Percentiles rank a stretch among this genome's conserved stretches.
These are phyloP conservation scores for Blumeria graminis DNA, from an alignment of 2,329 filamentous ascomycete species.

Conservation along the genomic window DNA sequence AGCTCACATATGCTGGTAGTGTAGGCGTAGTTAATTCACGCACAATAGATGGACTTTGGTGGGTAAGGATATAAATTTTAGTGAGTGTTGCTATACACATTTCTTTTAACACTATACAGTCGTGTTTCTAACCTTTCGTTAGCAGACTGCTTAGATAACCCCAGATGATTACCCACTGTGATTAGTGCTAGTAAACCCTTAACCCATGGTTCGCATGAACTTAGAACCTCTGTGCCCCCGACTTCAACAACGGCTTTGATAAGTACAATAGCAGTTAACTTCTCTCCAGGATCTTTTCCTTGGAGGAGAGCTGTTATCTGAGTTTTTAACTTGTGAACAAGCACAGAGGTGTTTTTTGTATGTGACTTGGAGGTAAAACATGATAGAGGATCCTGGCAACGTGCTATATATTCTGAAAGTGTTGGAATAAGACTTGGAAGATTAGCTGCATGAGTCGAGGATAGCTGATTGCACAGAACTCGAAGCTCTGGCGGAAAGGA, in stretches of 20 bases:
- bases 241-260: constrained; percentile 63
- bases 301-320: constrained; percentile 55
- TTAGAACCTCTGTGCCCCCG: constrained; percentile 63
- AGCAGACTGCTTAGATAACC: constrained; percentile 2
- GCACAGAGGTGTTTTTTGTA: constrained; percentile 37
- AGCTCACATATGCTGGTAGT: constrained; percentile 47
- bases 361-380: constrained; percentile 33
- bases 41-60: constrained; percentile 58
- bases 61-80: constrained; percentile 62
- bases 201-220: constrained; percentile 52
- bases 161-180: constrained; percentile 23
- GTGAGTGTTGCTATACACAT: constrained; percentile 54
- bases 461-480: constrained; percentile 43
- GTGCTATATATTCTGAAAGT: constrained; percentile 35
- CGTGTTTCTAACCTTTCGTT: constrained; percentile 37
- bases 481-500: constrained; percentile 30
- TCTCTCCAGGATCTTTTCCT: constrained; percentile 47
- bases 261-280: constrained; percentile 55
- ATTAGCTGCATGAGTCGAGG: constrained; percentile 44
- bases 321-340: constrained; percentile 62
- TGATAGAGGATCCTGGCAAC: constrained; percentile 37
- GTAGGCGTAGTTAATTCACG: constrained; percentile 74
- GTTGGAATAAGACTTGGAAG: constrained; percentile 50
- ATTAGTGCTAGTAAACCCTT: constrained; percentile 50
- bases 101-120: constrained; percentile 51